Conservation (phyloP, 2,329 filamentous ascomycete genomes). For the Chrysosporium keratinophilum region DNA sequence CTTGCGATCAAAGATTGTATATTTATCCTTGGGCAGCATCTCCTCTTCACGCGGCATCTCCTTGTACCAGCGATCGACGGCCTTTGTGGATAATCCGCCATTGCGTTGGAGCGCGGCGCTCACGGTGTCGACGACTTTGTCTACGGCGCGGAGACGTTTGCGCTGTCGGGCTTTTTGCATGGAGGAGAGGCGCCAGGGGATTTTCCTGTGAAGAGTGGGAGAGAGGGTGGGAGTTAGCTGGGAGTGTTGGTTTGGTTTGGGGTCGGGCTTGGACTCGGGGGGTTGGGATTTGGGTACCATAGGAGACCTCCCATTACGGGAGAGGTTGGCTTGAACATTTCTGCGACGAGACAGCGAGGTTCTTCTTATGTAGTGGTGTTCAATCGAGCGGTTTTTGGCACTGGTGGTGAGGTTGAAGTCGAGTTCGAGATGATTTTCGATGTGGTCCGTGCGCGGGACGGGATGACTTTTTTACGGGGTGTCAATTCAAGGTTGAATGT, state of each 20-base stretch:
- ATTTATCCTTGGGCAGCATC: constrained; percentile 95
- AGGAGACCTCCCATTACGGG: constrained; percentile 69
- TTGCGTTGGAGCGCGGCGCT: constrained; percentile 66
- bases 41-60: constrained; percentile 94
- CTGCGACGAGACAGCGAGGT: constrained; percentile 20
- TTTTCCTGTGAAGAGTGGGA: constrained; percentile 55
- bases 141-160: constrained; percentile 70
- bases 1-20: constrained; percentile 94
- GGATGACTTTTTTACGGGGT: background rate
- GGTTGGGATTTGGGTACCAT: constrained; percentile 46
- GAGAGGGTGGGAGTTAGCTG: background rate
- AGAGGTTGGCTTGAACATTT: constrained; percentile 75
- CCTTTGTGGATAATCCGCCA: constrained; percentile 58
- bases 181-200: constrained; percentile 85
- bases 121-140: constrained; percentile 74
- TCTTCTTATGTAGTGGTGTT: background rate
- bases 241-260: background rate
- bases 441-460: constrained; percentile 13
- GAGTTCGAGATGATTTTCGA: constrained; percentile 9
- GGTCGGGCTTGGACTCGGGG: background rate
- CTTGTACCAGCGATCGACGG: constrained; percentile 79
- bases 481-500: background rate
- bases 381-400: background rate
- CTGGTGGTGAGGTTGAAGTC: background rate
- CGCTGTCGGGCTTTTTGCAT: constrained; percentile 86